These are phyloP conservation scores for Clonostachys rhizophaga DNA, from an alignment of 2,329 filamentous ascomycete genomes.

Conservation along the genomic window DNA sequence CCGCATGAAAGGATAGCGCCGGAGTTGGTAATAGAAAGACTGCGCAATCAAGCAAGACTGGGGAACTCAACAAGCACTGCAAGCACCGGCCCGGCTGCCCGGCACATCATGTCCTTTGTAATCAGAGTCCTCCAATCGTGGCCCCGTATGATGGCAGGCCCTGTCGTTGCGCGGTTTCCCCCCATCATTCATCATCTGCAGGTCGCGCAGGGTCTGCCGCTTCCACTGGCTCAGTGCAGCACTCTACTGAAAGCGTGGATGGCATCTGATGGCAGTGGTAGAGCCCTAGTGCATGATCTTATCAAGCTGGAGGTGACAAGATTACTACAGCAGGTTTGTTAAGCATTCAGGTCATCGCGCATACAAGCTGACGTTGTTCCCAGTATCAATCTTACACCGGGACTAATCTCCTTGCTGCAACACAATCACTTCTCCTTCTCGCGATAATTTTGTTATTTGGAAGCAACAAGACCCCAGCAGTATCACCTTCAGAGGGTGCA, in stretches of 20 bases:
- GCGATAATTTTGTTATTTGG: constrained; percentile 1
- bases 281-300: constrained; percentile 1
- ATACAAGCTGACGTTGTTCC: no score
- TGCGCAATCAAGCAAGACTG: neutral
- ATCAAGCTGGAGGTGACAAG: constrained; percentile 3
- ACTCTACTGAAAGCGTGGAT: constrained; percentile 6
- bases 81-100: neutral
- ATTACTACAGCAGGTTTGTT: neutral
- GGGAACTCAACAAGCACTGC: neutral
- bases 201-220: constrained; percentile 1
- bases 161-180: constrained; percentile 3
- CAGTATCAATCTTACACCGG: constrained; percentile 3
- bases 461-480: neutral
- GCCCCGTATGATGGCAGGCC: constrained; percentile 6
- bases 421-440: constrained; percentile 5
- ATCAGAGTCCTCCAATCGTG: constrained; percentile 6
- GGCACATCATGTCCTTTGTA: constrained; percentile 2
- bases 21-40: neutral
- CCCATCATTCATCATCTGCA: constrained; percentile 8
- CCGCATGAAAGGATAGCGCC: no score
- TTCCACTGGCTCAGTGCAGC: constrained; percentile 4
- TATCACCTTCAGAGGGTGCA: neutral
- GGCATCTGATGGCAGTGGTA: neutral
- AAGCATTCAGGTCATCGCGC: no score
- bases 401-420: constrained; percentile 3